These are phyloP conservation scores for Phalaenopsis hybrid DNA, from an alignment of 116 monocot genomes.

Conservation along the genomic window DNA sequence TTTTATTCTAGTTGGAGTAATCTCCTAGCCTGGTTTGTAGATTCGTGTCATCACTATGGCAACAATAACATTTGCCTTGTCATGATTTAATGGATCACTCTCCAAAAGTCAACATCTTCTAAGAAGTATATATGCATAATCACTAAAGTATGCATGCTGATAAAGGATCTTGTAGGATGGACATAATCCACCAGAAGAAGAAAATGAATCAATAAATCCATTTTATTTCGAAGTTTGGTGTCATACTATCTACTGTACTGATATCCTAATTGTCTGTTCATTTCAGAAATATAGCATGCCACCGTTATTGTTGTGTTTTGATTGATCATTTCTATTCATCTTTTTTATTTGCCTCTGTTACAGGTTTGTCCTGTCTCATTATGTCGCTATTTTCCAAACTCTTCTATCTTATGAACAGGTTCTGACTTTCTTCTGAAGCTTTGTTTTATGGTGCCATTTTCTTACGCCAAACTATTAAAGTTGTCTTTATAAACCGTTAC, in stretches of 20 bases:
- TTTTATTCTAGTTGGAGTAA: not conserved
- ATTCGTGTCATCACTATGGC: not conserved
- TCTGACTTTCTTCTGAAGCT: not conserved
- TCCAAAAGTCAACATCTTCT: not conserved
- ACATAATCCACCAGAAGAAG: not conserved
- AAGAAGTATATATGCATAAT: not conserved
- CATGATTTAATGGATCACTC: not conserved
- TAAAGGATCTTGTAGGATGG: not conserved
- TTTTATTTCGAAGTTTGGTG: not conserved
- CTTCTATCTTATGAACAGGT: constrained; percentile 33
- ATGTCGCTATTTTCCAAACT: too few species aligned
- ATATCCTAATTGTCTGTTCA: not conserved
- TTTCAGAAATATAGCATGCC: not conserved
- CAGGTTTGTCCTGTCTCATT: constrained; percentile 31
- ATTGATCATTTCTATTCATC: not conserved
- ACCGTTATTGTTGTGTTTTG: not conserved
- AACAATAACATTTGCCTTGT: not conserved
- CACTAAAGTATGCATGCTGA: not conserved
- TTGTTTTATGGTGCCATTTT: not conserved
- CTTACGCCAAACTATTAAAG: not conserved
- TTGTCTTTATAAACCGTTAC: not conserved
- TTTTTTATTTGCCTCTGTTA: not conserved
- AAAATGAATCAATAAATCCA: not conserved
- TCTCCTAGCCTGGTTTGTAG: too few species aligned
- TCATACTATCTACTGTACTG: not conserved